Conservation (phyloP, 345 rosid species). For the Gossypium sturtianum region DNA sequence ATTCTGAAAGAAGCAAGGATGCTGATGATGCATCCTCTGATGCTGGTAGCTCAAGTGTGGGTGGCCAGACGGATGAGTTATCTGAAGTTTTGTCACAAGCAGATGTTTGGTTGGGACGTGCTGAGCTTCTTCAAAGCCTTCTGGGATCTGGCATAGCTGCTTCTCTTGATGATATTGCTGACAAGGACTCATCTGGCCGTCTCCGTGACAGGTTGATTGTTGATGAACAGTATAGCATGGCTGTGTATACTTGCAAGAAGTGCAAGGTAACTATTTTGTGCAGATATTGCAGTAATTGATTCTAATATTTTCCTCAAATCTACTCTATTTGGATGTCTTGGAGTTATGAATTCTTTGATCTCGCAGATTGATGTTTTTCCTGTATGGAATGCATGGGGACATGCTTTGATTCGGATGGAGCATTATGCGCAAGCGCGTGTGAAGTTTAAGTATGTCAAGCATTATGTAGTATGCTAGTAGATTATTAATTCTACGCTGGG, state of each 20-base stretch:
- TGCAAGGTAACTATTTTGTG: conserved; percentile 62
- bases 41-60: conserved; percentile 85
- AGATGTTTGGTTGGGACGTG: conserved; percentile 83
- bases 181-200: conserved; percentile 67
- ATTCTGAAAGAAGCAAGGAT: conserved; percentile 68
- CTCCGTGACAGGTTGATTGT: conserved; percentile 84
- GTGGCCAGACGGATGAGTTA: conserved; percentile 75
- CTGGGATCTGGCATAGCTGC: conserved; percentile 93
- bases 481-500: background rate
- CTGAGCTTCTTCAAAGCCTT: conserved; percentile 95
- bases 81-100: conserved; percentile 64
- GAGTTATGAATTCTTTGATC: conserved; percentile 14
- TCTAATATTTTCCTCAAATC: conserved; percentile 8
- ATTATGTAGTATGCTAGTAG: background rate
- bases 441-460: conserved; percentile 71
- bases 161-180: conserved; percentile 91
- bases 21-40: conserved; percentile 85
- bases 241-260: conserved; percentile 92
- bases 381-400: conserved; percentile 99
- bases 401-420: conserved; percentile 90
- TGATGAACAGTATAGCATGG: conserved; percentile 96
- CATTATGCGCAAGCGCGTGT: conserved; percentile 90
- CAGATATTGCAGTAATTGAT: conserved; percentile 15
- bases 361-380: conserved; percentile 89
- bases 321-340: conserved; percentile 9